These are phyloP conservation scores for Saccharomycopsis sp. DNA, from an alignment of 805 yeast species.

Conservation along the genomic window DNA sequence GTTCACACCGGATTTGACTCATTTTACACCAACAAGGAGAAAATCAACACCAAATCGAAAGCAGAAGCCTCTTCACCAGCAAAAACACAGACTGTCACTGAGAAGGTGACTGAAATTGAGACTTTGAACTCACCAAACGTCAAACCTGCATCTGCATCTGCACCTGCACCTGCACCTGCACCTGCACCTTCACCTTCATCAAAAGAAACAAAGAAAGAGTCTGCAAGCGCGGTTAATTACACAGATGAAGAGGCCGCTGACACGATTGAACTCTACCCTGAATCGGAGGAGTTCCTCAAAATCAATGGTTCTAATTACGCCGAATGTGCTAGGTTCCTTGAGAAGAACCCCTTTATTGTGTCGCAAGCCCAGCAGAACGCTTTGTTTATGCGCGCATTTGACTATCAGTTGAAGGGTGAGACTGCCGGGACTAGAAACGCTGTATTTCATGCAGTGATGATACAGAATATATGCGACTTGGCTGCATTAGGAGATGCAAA, in stretches of 20 bases:
- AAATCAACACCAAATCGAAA: slow-evolving; percentile 29
- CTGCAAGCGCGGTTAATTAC: slow-evolving; percentile 22
- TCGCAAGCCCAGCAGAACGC: slow-evolving; percentile 86
- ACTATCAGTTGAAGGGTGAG: slow-evolving; percentile 63
- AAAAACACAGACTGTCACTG: slow-evolving; percentile 26
- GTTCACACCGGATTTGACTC: slow-evolving; percentile 82
- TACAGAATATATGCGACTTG: slow-evolving; percentile 57
- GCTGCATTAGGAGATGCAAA: slow-evolving; percentile 34
- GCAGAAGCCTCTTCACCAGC: slow-evolving; percentile 44
- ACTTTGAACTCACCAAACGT: slow-evolving; percentile 27
- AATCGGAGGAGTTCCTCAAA: slow-evolving; percentile 58
- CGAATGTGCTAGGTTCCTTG: slow-evolving; percentile 46
- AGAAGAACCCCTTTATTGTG: slow-evolving; percentile 56
- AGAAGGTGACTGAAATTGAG: slow-evolving; percentile 27
- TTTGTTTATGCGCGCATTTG: slow-evolving; percentile 87
- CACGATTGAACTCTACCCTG: slow-evolving; percentile 51
- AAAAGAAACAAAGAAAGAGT: slow-evolving; percentile 9
- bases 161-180: slow-evolving; percentile 7
- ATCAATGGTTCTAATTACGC: slow-evolving; percentile 44
- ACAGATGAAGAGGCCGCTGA: slow-evolving; percentile 31
- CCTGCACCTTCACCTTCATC: no score
- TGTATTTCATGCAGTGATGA: slow-evolving; percentile 72
- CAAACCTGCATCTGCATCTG: slow-evolving; percentile 14
- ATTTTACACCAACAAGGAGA: slow-evolving; percentile 18
- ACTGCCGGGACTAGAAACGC: slow-evolving; percentile 48